Base-by-base conservation (phyloP, 2,329 filamentous ascomycete genomes). In the Geosmithia flava region DNA sequence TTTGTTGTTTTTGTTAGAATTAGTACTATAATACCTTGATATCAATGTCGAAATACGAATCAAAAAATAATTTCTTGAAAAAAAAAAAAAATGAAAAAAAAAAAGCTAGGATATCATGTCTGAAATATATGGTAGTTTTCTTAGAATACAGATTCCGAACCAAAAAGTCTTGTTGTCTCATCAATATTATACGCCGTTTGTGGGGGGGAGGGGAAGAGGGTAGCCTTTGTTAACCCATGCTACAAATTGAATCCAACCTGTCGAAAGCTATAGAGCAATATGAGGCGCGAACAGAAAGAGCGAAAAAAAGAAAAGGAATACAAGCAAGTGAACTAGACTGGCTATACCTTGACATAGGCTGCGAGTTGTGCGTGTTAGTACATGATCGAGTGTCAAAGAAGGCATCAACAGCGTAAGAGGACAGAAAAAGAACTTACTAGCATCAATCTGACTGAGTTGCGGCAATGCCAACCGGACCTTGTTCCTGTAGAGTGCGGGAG, bases 391-490 rank as follows among this genome's bases (percentile, higher is more conserved):
- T 30, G 29, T n/a, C n/a, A n/a, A n/a, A n/a, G n/a, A n/a, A n/a
- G n/a, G n/a, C n/a, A n/a, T n/a, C n/a, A n/a, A n/a, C n/a, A 8
- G 23, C 23, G 23, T 8, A 27, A 27, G 8, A 29, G 19, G 15
- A n/a, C 17, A 7, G n/a, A 4, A 6, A 1, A 7, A 13, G 11
- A 6, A 87, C 89, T 80, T 74, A 96, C 91, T 94, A 50, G 93
- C 93, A 78, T 98, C 93, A 62, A 98, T 96, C 71, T 98, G 90
- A 62, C 78, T 78, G 47, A 98, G 71, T 64, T 93, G 85, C 49
- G 93, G 93, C 64, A 98, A 66, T 33, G 89, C 85, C 63, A 98
- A 68, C 50, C 84, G 77, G 42, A 98, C 81, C 68, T 98, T 98
- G 68, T 96, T 97, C 59, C 93, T 75, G 66, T 98, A 98, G 52